These are phyloP conservation scores for Agrostemma githago DNA, from an alignment of 148 eudicot genomes.

Conservation along the genomic window DNA sequence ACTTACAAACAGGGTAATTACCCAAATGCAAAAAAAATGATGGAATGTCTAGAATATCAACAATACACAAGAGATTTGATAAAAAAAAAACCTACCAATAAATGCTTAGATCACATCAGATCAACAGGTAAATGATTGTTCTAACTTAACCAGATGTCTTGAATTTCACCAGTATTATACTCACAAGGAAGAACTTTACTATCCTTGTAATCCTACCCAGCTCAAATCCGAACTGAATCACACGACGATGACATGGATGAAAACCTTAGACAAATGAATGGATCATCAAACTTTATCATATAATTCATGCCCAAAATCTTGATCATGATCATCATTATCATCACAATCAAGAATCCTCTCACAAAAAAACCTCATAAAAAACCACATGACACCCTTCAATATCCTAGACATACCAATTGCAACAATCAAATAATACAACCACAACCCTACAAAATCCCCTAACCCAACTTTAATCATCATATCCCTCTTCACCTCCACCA, in stretches of 20 bases:
- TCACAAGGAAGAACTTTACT: no score
- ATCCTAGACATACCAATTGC: slow-evolving; percentile 61
- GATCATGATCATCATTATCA: slow-evolving; percentile 6
- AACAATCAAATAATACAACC: slow-evolving; percentile 69
- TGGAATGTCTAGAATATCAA: background rate
- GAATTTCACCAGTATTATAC: no score
- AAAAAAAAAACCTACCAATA: no score
- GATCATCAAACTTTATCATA: slow-evolving; percentile 32
- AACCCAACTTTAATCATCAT: slow-evolving; percentile 40
- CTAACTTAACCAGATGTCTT: no score
- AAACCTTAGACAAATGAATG: background rate
- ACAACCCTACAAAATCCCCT: slow-evolving; percentile 68
- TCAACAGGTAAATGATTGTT: no score
- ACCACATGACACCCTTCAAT: slow-evolving; percentile 42
- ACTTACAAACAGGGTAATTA: background rate
- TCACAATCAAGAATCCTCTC: slow-evolving; percentile 11
- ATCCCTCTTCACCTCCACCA: slow-evolving; percentile 56
- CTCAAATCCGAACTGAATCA: no score
- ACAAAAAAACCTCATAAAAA: slow-evolving; percentile 30
- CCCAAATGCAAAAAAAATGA: background rate
- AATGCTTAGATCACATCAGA: no score
- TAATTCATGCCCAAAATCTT: slow-evolving; percentile 9
- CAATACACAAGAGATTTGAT: background rate
- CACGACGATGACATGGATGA: no score
- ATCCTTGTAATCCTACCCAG: no score